Conservation (phyloP, 495 filamentous ascomycete species). For the Stereocaulon alpinum region DNA sequence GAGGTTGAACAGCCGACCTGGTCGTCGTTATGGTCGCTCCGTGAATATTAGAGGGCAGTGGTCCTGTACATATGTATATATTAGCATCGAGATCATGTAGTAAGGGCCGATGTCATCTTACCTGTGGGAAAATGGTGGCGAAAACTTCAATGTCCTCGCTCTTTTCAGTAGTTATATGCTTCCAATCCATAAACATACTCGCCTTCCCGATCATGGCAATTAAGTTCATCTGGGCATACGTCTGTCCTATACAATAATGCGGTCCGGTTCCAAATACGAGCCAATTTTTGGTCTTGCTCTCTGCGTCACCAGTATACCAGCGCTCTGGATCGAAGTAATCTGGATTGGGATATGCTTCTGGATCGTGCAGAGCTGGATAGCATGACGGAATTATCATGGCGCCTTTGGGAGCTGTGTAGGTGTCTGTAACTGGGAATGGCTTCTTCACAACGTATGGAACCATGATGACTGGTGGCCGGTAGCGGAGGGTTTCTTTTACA, state of each 20-base stretch:
- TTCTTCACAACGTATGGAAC: slow-evolving; percentile 95
- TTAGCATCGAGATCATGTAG: background rate
- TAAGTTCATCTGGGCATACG: slow-evolving; percentile 82
- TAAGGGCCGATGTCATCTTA: slow-evolving; percentile 33
- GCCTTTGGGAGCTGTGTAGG: slow-evolving; percentile 83
- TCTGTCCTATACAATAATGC: slow-evolving; percentile 94
- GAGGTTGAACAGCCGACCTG: background rate
- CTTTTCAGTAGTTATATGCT: slow-evolving; percentile 64
- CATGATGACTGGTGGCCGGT: slow-evolving; percentile 96
- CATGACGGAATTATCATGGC: slow-evolving; percentile 90
- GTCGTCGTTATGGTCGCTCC: slow-evolving; percentile 22
- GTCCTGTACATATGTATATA: slow-evolving; percentile 33
- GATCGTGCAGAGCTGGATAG: slow-evolving; percentile 85
- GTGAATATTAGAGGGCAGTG: slow-evolving; percentile 58
- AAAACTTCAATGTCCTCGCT: slow-evolving; percentile 98
- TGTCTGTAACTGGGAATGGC: slow-evolving; percentile 80
- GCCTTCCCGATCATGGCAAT: slow-evolving; percentile 91
- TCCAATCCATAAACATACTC: slow-evolving; percentile 83
- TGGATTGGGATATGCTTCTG: slow-evolving; percentile 82
- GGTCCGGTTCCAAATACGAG: slow-evolving; percentile 93
- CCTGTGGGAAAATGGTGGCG: slow-evolving; percentile 94
- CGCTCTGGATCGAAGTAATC: slow-evolving; percentile 82
- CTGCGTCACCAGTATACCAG: slow-evolving; percentile 84
- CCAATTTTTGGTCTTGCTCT: slow-evolving; percentile 92
- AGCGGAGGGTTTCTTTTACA: slow-evolving; percentile 87